Conservation (phyloP, 306 rosid species). For the Erythrophleum fordii region DNA sequence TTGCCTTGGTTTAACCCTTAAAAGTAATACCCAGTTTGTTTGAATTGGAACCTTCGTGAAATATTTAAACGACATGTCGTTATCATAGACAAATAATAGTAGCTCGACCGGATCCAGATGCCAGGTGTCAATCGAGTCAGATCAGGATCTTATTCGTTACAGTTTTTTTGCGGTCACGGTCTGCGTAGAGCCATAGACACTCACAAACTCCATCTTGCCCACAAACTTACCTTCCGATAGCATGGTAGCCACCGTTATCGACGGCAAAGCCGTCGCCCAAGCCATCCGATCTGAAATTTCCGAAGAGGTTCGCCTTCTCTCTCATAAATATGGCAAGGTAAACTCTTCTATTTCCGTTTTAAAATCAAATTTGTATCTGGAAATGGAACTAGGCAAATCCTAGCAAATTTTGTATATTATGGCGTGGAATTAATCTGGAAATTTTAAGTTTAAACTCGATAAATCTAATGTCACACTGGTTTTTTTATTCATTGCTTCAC, state of each 20-base stretch:
- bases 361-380: background rate
- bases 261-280: conserved; percentile 84
- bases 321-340: conserved; percentile 80
- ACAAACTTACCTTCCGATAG: background rate
- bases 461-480: background rate
- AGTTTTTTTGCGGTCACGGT: background rate
- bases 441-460: background rate
- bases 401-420: background rate
- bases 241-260: conserved; percentile 81
- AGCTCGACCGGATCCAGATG: background rate
- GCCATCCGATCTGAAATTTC: conserved; percentile 78
- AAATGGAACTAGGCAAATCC: background rate
- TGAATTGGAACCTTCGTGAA: too few relatives aligned
- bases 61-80: too few relatives aligned
- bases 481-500: background rate
- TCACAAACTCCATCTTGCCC: background rate
- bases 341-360: background rate
- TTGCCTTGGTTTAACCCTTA: too few relatives aligned
- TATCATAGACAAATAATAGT: too few relatives aligned
- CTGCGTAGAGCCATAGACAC: background rate
- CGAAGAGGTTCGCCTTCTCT: conserved; percentile 61
- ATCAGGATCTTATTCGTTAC: background rate
- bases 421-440: background rate
- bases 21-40: too few relatives aligned
- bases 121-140: background rate